Conservation (phyloP, 2,329 filamentous ascomycete species). For the Hypoxylon sp. region DNA sequence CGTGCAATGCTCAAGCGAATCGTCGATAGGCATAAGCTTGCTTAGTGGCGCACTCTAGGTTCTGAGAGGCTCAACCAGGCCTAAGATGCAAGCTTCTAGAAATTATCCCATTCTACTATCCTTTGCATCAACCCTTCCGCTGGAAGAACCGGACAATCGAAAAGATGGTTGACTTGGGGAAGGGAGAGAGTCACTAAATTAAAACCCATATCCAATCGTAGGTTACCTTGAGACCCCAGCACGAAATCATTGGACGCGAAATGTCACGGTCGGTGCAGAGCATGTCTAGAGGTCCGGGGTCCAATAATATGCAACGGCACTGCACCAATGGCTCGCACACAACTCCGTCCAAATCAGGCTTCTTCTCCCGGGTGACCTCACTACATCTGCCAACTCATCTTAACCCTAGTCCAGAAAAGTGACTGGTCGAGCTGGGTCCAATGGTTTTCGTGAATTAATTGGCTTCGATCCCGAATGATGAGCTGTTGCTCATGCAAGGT, state of each 20-base stretch:
- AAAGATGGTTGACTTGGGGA: constrained; percentile 17
- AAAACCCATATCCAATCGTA: constrained; percentile 6
- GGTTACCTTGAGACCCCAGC: constrained; percentile 14
- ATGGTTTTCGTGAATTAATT: constrained; percentile 44
- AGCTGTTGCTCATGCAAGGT: constrained; percentile 45
- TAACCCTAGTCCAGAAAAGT: constrained; percentile 37
- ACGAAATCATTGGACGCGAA: constrained; percentile 35
- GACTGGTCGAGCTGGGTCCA: constrained; percentile 42
- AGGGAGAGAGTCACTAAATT: constrained; percentile 18
- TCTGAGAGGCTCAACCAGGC: constrained; percentile 24
- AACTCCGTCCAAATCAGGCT: constrained; percentile 43
- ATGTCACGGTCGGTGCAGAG: constrained; percentile 39
- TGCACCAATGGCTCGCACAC: constrained; percentile 39
- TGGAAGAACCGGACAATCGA: constrained; percentile 15
- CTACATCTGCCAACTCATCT: constrained; percentile 48
- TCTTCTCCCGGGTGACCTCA: constrained; percentile 40
- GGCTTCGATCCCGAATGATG: constrained; percentile 46
- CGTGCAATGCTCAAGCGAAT: constrained; percentile 22
- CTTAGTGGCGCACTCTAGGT: constrained; percentile 35
- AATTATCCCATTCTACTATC: constrained; percentile 9
- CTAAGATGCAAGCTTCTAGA: constrained; percentile 24
- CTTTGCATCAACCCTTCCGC: constrained; percentile 14
- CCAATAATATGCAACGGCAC: constrained; percentile 36
- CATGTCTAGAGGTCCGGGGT: constrained; percentile 31
- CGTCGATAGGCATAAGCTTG: constrained; percentile 25